These are phyloP conservation scores for Annulohypoxylon bovei DNA, from an alignment of 495 filamentous ascomycete species.

Conservation along the genomic window DNA sequence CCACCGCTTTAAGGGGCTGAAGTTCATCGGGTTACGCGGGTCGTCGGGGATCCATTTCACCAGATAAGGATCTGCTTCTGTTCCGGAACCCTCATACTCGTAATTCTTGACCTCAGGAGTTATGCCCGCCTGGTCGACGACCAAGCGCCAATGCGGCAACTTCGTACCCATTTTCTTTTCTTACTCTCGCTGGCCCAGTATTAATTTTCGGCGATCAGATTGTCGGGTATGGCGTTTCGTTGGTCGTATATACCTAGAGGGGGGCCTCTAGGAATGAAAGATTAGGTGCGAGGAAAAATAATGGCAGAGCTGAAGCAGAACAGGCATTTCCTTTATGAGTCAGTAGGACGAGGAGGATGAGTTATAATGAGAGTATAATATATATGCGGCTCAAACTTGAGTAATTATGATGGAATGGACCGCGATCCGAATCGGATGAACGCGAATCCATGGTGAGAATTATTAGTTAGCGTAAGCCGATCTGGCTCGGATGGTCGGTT, in stretches of 20 bases:
- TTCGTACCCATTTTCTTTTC: not conserved
- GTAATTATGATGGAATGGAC: conserved; percentile 2
- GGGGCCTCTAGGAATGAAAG: not conserved
- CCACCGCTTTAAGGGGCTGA: not conserved
- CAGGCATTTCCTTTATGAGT: not conserved
- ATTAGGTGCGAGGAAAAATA: not conserved
- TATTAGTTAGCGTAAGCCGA: not conserved
- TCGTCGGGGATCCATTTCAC: conserved; percentile 7
- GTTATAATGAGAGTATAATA: not conserved
- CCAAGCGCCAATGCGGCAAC: not conserved
- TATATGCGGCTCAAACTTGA: not conserved
- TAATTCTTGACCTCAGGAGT: not conserved
- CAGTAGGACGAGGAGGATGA: not conserved
- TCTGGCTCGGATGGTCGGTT: not conserved
- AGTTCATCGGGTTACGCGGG: conserved; percentile 11
- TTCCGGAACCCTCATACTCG: not conserved
- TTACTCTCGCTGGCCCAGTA: not conserved
- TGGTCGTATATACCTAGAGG: not conserved
- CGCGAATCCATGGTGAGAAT: not conserved
- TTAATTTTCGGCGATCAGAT: not conserved
- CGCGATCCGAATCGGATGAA: not conserved
- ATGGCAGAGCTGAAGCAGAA: not conserved
- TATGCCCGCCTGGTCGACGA: conserved; percentile 2
- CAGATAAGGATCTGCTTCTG: not conserved
- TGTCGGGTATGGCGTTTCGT: not conserved